These are phyloP conservation scores for Austroboletus novae-zelandiae DNA, from an alignment of 1,284 basidiomycete species.

Conservation along the genomic window DNA sequence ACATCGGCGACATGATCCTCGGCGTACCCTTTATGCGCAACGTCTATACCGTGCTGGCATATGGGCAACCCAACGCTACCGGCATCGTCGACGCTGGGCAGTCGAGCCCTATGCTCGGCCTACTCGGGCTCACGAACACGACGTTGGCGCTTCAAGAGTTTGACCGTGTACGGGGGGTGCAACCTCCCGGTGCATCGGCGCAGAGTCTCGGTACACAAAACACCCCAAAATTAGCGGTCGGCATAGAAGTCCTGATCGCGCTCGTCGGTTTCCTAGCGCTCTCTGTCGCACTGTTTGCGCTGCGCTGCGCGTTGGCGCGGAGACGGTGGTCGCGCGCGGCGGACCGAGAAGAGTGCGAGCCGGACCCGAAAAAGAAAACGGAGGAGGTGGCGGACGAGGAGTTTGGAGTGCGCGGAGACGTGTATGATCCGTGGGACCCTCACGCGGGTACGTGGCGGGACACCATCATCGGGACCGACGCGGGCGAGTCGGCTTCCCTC, in stretches of 20 bases:
- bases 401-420: not conserved
- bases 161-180: constrained; percentile 58
- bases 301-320: constrained; percentile 48
- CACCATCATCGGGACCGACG: constrained; percentile 32
- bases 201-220: constrained; percentile 1
- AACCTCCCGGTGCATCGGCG: constrained; percentile 38
- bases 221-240: constrained; percentile 47
- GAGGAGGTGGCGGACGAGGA: too few species aligned
- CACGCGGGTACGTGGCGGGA: constrained; percentile 22
- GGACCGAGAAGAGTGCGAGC: too few species aligned
- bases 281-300: constrained; percentile 50
- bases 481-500: constrained; percentile 13
- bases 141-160: constrained; percentile 61
- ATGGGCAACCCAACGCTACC: constrained; percentile 43
- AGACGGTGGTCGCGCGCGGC: constrained; percentile 28
- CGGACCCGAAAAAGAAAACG: too few species aligned
- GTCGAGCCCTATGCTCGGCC: constrained; percentile 50
- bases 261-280: constrained; percentile 55
- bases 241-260: constrained; percentile 58
- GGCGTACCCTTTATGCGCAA: constrained; percentile 75
- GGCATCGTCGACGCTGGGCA: constrained; percentile 42
- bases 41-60: constrained; percentile 71
- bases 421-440: constrained; percentile 26
- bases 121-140: constrained; percentile 59
- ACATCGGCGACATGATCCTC: constrained; percentile 62